Evolutionary conservation across 768 basidiomycete species (phyloP).

Genomic region (Tephrocybe sp.): DNA sequence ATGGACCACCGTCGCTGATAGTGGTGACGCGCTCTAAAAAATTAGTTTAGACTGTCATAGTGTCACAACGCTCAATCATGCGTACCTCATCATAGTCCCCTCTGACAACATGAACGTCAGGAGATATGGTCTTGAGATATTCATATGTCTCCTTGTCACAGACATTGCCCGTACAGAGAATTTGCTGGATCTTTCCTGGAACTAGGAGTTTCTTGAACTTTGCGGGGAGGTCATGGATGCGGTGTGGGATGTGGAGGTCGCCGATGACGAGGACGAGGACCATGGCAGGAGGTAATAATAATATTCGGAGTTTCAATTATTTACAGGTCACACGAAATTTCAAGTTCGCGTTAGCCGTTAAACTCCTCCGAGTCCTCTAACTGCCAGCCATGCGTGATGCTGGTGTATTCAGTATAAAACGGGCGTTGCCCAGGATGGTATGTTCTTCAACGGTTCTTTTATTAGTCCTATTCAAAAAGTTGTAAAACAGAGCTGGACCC

Average conservation of each 20-base stretch:
- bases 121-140: conserved; percentile 90
- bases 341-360: not conserved
- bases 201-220: conserved; percentile 98
- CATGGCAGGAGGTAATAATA: conserved; percentile 38
- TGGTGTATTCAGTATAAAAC: conserved; percentile 32
- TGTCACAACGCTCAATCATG: conserved; percentile 1
- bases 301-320: conserved; percentile 3
- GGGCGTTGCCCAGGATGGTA: conserved; percentile 83
- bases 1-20: conserved; percentile 78
- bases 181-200: conserved; percentile 97
- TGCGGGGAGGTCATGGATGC: conserved; percentile 84
- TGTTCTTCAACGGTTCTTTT: not conserved
- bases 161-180: conserved; percentile 95
- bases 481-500: conserved; percentile 80
- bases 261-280: conserved; percentile 96
- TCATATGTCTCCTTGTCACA: conserved; percentile 98
- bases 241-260: conserved; percentile 94
- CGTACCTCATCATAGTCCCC: conserved; percentile 96
- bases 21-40: conserved; percentile 66
- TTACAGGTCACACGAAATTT: conserved; percentile 8
- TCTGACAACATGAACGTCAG: conserved; percentile 87
- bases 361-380: not conserved
- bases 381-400: conserved; percentile 34
- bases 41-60: not conserved
- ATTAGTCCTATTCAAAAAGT: not conserved